Evolutionary conservation across 2,329 filamentous ascomycete species (phyloP).

Genomic region (Penicillium sp.): DNA sequence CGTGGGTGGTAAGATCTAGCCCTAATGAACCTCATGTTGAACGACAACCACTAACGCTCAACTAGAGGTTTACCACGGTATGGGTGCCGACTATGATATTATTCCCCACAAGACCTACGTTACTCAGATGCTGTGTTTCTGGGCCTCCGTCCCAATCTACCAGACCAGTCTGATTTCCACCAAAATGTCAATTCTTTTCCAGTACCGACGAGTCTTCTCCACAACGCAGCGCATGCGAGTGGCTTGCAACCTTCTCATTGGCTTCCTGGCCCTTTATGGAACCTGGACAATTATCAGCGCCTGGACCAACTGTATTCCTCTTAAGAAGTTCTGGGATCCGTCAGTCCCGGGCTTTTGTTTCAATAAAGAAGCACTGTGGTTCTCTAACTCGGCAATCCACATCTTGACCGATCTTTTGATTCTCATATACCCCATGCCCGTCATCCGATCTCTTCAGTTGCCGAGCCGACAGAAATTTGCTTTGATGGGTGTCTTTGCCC

Average conservation of each 20-base stretch:
- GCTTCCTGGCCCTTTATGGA: slow-evolving; percentile 32
- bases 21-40: not conserved
- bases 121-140: slow-evolving; percentile 34
- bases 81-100: slow-evolving; percentile 25
- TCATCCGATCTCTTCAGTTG: slow-evolving; percentile 42
- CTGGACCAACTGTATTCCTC: slow-evolving; percentile 32
- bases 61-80: slow-evolving; percentile 30
- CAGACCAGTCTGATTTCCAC: slow-evolving; percentile 34
- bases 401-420: slow-evolving; percentile 46
- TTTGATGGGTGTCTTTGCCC: slow-evolving; percentile 42
- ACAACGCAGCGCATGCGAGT: slow-evolving; percentile 31
- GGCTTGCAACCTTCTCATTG: slow-evolving; percentile 36
- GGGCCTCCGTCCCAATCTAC: slow-evolving; percentile 35
- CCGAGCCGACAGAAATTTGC: slow-evolving; percentile 41
- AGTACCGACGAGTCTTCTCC: slow-evolving; percentile 38
- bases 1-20: slow-evolving; percentile 25
- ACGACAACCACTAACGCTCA: not conserved
- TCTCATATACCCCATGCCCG: slow-evolving; percentile 43
- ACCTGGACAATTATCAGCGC: slow-evolving; percentile 33
- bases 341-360: slow-evolving; percentile 34
- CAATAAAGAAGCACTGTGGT: slow-evolving; percentile 43
- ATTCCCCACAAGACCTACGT: slow-evolving; percentile 21
- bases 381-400: slow-evolving; percentile 44
- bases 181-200: slow-evolving; percentile 37
- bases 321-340: slow-evolving; percentile 32